Conservation (phyloP, 768 basidiomycete species). For the Terana coerulea region DNA sequence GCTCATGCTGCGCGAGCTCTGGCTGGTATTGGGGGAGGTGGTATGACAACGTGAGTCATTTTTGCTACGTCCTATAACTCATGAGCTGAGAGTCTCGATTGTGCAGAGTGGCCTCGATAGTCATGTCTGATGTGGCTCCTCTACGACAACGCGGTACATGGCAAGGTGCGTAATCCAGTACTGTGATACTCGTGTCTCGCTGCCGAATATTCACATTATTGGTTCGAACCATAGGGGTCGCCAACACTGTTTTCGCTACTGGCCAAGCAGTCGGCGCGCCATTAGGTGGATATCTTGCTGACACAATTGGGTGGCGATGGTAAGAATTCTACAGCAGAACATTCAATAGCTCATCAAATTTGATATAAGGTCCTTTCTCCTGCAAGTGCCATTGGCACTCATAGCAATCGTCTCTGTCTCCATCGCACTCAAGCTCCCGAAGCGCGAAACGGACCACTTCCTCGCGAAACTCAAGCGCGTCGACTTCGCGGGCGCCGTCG, state of each 20-base stretch:
- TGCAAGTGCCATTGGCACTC: slow-evolving; percentile 55
- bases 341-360: too few relatives aligned
- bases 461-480: slow-evolving; percentile 51
- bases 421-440: slow-evolving; percentile 52
- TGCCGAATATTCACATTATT: not conserved
- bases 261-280: slow-evolving; percentile 62
- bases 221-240: slow-evolving; percentile 34
- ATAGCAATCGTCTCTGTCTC: slow-evolving; percentile 52
- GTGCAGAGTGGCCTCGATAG: slow-evolving; percentile 54
- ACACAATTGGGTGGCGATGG: slow-evolving; percentile 69
- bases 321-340: slow-evolving; percentile 16
- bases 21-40: slow-evolving; percentile 58
- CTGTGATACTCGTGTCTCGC: not conserved
- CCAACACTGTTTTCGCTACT: slow-evolving; percentile 56
- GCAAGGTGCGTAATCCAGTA: slow-evolving; percentile 42
- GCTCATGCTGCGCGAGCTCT: slow-evolving; percentile 51
- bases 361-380: slow-evolving; percentile 55
- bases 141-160: slow-evolving; percentile 63
- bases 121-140: slow-evolving; percentile 64
- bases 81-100: not conserved
- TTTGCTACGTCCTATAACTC: not conserved
- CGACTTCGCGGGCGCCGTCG: slow-evolving; percentile 57
- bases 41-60: slow-evolving; percentile 55
- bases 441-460: slow-evolving; percentile 37
- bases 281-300: slow-evolving; percentile 57